Base-by-base conservation (phyloP, 257 asterid species). In the Hygrophila difformis region DNA sequence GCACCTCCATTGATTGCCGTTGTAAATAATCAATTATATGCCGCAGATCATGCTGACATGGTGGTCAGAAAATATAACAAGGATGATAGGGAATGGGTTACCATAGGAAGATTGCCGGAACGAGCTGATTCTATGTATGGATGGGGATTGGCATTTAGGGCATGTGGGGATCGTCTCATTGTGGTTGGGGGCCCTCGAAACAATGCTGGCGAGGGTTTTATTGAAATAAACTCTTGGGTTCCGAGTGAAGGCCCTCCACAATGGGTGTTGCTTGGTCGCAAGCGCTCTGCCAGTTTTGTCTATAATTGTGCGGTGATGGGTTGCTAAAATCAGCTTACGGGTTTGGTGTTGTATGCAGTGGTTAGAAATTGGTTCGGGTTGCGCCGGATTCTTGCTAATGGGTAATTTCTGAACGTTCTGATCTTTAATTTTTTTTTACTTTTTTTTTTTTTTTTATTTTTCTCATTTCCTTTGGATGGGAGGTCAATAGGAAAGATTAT, bases 251-350 rank as follows among this genome's bases (percentile, higher is more conserved):
- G 73, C 9, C 76, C 79, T 0, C 86, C 83, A 0, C 61, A 47
- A 29, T 87, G 97, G 97, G 73, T 68, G 26, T 59, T 86, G 69
- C 94, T 91, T 3, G 98, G 93, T 14, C 66, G 70, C n/a, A 91
- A 86, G 57, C 66, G 69, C 18, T 80, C 92, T 0, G 81, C 82
- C 16, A 82, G 78, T 61, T 91, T 91, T 76, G 99, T 91, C 22
- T 91, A 86, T 74, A 91, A 91, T 56, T 91, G 97, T 66, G 93
- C 99, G 21, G 99, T 86, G 63, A 91, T 91, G 99, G 95, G 99
- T 42, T 86, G 99, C 80, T 91, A 79, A 82, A n/a, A 44, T 49
- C 69, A 16, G 67, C 57, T 4, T 22, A 38, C 24, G 16, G 40
- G 36, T 52, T 50, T 31, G 46, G 49, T 65, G 67, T 55, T 47